phyloP scores from a whole-genome alignment of 1,284 basidiomycete genomes.

The Ustilago curta region DNA sequence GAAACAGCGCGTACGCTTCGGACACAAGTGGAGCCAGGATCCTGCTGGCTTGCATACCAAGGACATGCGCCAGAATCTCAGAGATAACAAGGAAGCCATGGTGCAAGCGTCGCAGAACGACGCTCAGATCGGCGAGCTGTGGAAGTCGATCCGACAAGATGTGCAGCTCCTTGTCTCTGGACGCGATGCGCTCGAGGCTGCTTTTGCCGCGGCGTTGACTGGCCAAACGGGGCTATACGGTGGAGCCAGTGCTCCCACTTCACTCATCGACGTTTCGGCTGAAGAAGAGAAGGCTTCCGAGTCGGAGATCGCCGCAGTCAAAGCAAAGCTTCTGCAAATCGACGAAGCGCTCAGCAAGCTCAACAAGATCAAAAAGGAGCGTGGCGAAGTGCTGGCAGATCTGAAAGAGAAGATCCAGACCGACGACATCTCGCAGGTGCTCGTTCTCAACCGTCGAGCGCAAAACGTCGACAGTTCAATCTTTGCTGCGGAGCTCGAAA shows the following conservation, averaged over 20 bases:
- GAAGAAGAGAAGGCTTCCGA: slow-evolving; percentile 52
- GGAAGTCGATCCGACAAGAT: slow-evolving; percentile 79
- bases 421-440: slow-evolving; percentile 94
- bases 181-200: slow-evolving; percentile 76
- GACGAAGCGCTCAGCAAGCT: slow-evolving; percentile 56
- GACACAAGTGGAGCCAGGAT: slow-evolving; percentile 88
- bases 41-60: slow-evolving; percentile 77
- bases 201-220: slow-evolving; percentile 75
- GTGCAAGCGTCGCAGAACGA: slow-evolving; percentile 84
- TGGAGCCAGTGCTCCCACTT: slow-evolving; percentile 15
- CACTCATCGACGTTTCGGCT: slow-evolving; percentile 52
- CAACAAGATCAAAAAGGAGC: slow-evolving; percentile 73
- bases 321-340: slow-evolving; percentile 48
- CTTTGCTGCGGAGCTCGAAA: slow-evolving; percentile 92
- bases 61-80: slow-evolving; percentile 81
- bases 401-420: slow-evolving; percentile 95
- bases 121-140: slow-evolving; percentile 79
- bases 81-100: slow-evolving; percentile 80
- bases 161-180: slow-evolving; percentile 75
- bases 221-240: slow-evolving; percentile 45
- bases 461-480: slow-evolving; percentile 85
- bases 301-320: slow-evolving; percentile 32
- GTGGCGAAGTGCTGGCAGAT: slow-evolving; percentile 87
- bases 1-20: slow-evolving; percentile 77
- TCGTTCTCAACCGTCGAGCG: slow-evolving; percentile 90